Percentiles rank a stretch among this genome's conserved stretches.
These are phyloP conservation scores for Ceratorhiza oryzae-sativae DNA, from an alignment of 1,284 basidiomycete genomes.

Conservation along the genomic window DNA sequence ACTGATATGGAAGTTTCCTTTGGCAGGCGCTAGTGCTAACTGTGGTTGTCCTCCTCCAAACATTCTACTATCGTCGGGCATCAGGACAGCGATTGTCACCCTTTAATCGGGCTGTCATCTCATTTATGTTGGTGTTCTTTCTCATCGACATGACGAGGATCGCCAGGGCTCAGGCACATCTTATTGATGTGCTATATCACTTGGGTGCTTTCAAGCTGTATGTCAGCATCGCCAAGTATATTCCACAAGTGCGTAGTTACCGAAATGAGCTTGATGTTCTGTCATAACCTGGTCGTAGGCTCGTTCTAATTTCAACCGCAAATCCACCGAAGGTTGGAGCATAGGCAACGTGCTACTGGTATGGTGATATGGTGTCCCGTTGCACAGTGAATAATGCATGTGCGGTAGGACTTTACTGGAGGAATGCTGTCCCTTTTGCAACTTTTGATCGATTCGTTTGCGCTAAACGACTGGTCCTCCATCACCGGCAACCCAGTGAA, in stretches of 20 bases:
- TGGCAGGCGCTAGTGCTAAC: constrained; percentile 42
- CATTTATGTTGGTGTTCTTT: constrained; percentile 39
- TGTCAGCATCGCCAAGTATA: constrained; percentile 51
- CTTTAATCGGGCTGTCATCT: constrained; percentile 44
- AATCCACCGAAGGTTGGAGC: constrained; percentile 51
- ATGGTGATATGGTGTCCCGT: background rate
- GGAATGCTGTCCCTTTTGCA: constrained; percentile 48
- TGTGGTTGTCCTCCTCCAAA: constrained; percentile 41
- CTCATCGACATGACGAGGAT: constrained; percentile 41
- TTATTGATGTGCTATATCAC: constrained; percentile 46
- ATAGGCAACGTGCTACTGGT: constrained; percentile 52
- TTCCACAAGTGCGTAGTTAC: constrained; percentile 47
- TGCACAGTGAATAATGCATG: background rate
- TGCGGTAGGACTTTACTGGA: constrained; percentile 48
- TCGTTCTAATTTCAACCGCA: constrained; percentile 49
- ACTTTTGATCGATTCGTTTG: constrained; percentile 43
- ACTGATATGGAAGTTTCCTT: background rate
- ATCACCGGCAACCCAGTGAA: constrained; percentile 46
- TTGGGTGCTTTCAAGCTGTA: constrained; percentile 51
- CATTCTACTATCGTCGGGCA: constrained; percentile 45
- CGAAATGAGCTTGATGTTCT: background rate
- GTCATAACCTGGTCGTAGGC: constrained; percentile 45
- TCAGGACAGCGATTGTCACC: constrained; percentile 42
- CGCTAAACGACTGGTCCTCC: constrained; percentile 43
- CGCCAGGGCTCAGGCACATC: constrained; percentile 26